Evolutionary conservation across 306 rosid genomes (phyloP).

Genomic region (Vachellia pachyceras): DNA sequence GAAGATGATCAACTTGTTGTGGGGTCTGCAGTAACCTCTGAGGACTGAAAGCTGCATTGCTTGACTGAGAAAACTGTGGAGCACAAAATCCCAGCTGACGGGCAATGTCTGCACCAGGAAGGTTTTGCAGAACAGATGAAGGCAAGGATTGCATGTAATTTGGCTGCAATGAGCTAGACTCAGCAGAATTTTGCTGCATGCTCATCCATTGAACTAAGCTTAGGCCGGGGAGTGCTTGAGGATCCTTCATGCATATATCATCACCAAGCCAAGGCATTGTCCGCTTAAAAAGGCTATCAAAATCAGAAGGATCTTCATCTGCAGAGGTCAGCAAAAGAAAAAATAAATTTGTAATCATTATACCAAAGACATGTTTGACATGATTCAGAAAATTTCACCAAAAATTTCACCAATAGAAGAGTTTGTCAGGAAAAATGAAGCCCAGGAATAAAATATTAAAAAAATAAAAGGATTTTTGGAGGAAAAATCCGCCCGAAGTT

Average conservation of each 20-base stretch:
- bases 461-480: neutral
- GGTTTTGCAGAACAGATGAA: constrained; percentile 70
- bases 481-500: neutral
- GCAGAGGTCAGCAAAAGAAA: constrained; percentile 36
- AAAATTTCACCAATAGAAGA: neutral
- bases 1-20: constrained; percentile 80
- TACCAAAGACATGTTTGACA: neutral
- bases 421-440: constrained; percentile 13
- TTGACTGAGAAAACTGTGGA: constrained; percentile 68
- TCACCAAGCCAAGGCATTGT: constrained; percentile 92
- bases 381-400: constrained; percentile 19
- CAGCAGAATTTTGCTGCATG: constrained; percentile 81
- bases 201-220: constrained; percentile 99
- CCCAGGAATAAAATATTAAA: constrained; percentile 7
- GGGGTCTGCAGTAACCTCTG: constrained; percentile 74
- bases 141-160: constrained; percentile 68
- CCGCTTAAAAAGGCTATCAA: constrained; percentile 74
- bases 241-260: constrained; percentile 79
- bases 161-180: constrained; percentile 70
- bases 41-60: constrained; percentile 57
- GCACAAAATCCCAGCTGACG: constrained; percentile 70
- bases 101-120: constrained; percentile 70
- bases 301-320: constrained; percentile 81
- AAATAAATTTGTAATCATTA: constrained; percentile 10
- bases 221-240: constrained; percentile 77